Evolutionary conservation across 2,329 filamentous ascomycete species (phyloP), one percentile per base, ranked within the genome.

Genomic region (Incumbomyces lentus): DNA sequence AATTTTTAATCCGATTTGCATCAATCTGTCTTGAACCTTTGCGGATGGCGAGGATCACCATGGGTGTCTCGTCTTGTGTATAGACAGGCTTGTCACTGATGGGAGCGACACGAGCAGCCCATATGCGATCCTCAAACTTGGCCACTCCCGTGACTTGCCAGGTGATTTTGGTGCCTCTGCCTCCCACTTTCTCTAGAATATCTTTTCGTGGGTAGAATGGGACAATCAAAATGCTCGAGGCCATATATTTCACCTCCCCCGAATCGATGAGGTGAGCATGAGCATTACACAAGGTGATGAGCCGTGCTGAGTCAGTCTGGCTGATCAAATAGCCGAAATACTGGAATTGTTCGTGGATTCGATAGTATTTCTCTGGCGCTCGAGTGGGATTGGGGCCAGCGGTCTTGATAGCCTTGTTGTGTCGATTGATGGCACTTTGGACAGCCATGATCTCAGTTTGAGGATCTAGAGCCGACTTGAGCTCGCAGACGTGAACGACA

Each of bases 311-410:
- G 62, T 92, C 86, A 19, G 76, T 71, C 40, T 79, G 72, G 34
- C 73, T 73, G 54, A 98, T 82, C 65, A 94, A 78, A 65, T 98
- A 96, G 41, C 86, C 87, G 1, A 92, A 95, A 66, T 90, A 95
- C 65, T 88, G 87, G 41, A 95, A 82, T 1, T 81, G 86, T 61
- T 89, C 89, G 64, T 86, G 87, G 62, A 98, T 86, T 55, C 78
- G 74, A 50, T 92, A 72, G 38, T 67, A 65, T 30, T 69, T 65
- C 39, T 65, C 65, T 8, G 62, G 61, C 1, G 71, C 70, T 34
- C 68, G 70, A 8, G 62, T 61, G 16, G 55, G 53, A 43, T 64
- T 66, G 14, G 59, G 54, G 3, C 54, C 54, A 18, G 59, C 49
- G 13, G 57, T 50, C 16, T 40, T 47, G 17, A 58, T 48, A 33